phyloP scores from a whole-genome alignment of 2,329 filamentous ascomycete species.

The Madurella fahalii region DNA sequence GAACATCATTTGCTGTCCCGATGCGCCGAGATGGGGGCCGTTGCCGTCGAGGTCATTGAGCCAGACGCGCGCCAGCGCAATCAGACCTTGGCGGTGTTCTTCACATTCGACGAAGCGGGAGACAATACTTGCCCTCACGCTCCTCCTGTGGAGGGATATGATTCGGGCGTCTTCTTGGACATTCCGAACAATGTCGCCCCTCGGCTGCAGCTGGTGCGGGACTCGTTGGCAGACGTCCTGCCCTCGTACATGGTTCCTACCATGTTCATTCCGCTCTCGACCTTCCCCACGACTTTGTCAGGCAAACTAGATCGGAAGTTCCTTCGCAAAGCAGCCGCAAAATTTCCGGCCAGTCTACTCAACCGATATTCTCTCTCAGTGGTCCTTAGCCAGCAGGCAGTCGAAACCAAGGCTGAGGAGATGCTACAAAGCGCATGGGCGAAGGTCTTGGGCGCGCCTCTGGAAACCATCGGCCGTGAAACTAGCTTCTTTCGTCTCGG shows the following conservation, averaged over 20 bases:
- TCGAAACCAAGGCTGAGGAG: not conserved
- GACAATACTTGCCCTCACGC: no score
- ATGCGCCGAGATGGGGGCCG: constrained; percentile 21
- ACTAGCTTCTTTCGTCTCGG: constrained; percentile 33
- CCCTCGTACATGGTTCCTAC: constrained; percentile 17
- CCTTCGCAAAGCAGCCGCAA: not conserved
- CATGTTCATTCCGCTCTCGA: constrained; percentile 24
- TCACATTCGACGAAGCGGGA: not conserved
- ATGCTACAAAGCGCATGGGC: constrained; percentile 7
- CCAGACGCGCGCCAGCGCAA: not conserved
- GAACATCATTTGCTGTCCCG: constrained; percentile 1
- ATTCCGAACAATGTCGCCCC: not conserved
- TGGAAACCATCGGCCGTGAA: not conserved
- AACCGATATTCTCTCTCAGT: not conserved
- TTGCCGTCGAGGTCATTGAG: not conserved
- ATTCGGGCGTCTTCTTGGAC: not conserved
- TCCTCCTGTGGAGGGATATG: no score
- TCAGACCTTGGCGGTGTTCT: constrained; percentile 2
- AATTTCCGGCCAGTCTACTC: not conserved
- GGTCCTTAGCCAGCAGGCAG: not conserved
- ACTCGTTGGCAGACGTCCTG: not conserved
- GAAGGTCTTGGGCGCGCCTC: constrained; percentile 1
- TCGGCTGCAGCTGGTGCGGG: not conserved
- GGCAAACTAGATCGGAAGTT: constrained; percentile 16
- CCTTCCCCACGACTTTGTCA: constrained; percentile 18